Evolutionary conservation across 1,139 yeast genomes (phyloP), one percentile per base, ranked within the genome.

Genomic region (Candida dubliniensis): DNA sequence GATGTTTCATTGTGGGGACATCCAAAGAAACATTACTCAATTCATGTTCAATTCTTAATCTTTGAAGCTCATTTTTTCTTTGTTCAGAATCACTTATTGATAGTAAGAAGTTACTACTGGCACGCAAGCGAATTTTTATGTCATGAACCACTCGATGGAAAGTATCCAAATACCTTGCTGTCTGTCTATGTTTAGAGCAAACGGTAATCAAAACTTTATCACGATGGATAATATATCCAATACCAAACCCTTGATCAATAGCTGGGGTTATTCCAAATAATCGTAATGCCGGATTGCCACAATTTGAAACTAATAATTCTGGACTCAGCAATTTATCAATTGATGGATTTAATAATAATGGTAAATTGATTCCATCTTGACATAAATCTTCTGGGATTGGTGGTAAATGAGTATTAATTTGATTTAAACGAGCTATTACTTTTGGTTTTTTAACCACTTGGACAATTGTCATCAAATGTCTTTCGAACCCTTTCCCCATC

Each of bases 201-300:
- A 84, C 68, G n/a, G 88, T 81, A 24, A 86, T 74, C 15, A 75
- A 74, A 4, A 73, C 69, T 40, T 67, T 67, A 53, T 84, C 89
- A 47, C 76, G 77, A 58, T 85, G 87, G 45, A 85, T 77, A 37
- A 84, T 83, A 56, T 86, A 86, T 0, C 91, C 93, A 36, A 85
- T 74, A 11, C 91, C 93, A 60, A 82, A 85, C 0, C 95, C 95
- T 52, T 82, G 82, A 41, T 86, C 81, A 23, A 76, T 71, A 0
- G 89, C 87, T 1, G 93, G 95, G 0, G 91, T 84, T 26, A 86
- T 77, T 7, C 93, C 93, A 67, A 86, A 86, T 13, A 82, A 67
- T 39, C 78, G 77, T 51, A 86, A 73, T 0, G 93, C 89, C 10
- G 89, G 86, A 56, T 84, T 86, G 14, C 95, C 95, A 66, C 95